Conservation (phyloP, 805 yeast species). For the Metschnikowia drakensbergensis region DNA sequence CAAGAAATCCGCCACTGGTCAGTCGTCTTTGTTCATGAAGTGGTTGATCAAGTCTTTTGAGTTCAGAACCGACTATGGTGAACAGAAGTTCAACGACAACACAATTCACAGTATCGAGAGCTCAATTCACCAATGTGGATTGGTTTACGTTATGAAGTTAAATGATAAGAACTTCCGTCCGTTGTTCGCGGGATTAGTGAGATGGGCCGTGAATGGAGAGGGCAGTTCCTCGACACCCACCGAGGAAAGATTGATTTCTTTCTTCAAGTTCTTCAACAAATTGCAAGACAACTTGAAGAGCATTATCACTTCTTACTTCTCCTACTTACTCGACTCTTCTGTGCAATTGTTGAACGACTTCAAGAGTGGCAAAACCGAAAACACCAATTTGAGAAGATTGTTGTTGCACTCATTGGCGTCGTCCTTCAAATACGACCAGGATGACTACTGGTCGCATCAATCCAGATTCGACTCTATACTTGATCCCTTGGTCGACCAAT, state of each 20-base stretch:
- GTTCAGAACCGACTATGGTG: conserved; percentile 51
- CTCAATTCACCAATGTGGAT: conserved; percentile 66
- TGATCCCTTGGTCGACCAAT: conserved; percentile 60
- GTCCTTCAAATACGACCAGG: conserved; percentile 85
- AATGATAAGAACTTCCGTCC: conserved; percentile 95
- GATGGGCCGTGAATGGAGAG: conserved; percentile 92
- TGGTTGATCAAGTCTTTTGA: conserved; percentile 71
- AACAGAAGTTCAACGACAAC: conserved; percentile 54
- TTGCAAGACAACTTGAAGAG: conserved; percentile 81
- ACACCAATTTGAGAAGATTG: conserved; percentile 63
- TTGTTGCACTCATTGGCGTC: conserved; percentile 68
- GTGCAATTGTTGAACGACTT: conserved; percentile 51
- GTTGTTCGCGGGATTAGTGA: conserved; percentile 73
- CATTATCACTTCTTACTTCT: conserved; percentile 82
- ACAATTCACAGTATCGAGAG: conserved; percentile 80
- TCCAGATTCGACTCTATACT: conserved; percentile 76
- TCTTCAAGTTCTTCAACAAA: conserved; percentile 81
- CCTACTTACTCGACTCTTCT: conserved; percentile 79
- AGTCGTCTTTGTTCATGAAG: conserved; percentile 62
- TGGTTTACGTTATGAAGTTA: conserved; percentile 78
- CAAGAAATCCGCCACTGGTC: conserved; percentile 70
- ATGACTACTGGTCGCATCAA: conserved; percentile 91
- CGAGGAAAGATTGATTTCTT: conserved; percentile 55
- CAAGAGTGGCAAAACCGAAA: conserved; percentile 36
- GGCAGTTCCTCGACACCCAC: conserved; percentile 44